phyloP scores from a whole-genome alignment of 345 rosid species.

The Orychophragmus violaceus region DNA sequence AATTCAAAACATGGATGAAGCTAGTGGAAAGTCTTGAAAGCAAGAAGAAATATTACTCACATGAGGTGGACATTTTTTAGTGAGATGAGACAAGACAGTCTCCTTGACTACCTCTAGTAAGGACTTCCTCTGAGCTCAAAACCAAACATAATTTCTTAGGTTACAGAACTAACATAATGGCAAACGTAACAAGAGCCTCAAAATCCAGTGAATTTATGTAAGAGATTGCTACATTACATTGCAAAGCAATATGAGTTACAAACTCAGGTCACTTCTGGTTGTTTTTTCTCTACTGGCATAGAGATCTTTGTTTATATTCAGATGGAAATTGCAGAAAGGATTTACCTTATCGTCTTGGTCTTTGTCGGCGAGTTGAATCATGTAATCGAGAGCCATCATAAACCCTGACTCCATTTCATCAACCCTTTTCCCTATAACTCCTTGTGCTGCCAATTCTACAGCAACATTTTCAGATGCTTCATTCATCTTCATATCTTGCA shows the following conservation, averaged over 20 bases:
- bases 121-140: neutral
- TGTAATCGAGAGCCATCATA: neutral
- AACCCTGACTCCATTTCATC: neutral
- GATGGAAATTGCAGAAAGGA: neutral
- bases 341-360: neutral
- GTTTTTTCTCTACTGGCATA: too few species aligned
- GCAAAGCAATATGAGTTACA: neutral
- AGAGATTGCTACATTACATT: neutral
- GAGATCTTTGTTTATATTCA: neutral
- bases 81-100: neutral
- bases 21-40: neutral
- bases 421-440: neutral
- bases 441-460: neutral
- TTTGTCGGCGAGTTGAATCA: neutral
- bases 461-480: neutral
- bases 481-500: neutral
- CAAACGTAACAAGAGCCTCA: neutral
- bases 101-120: neutral
- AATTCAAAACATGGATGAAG: neutral
- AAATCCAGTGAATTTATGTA: neutral
- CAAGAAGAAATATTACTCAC: constrained; percentile 40
- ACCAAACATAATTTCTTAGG: neutral
- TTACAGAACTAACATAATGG: too few species aligned
- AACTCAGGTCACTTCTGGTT: too few species aligned
- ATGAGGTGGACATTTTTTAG: neutral